These are phyloP conservation scores for Clonostachys chloroleuca DNA, from an alignment of 2,329 filamentous ascomycete genomes.

Conservation along the genomic window DNA sequence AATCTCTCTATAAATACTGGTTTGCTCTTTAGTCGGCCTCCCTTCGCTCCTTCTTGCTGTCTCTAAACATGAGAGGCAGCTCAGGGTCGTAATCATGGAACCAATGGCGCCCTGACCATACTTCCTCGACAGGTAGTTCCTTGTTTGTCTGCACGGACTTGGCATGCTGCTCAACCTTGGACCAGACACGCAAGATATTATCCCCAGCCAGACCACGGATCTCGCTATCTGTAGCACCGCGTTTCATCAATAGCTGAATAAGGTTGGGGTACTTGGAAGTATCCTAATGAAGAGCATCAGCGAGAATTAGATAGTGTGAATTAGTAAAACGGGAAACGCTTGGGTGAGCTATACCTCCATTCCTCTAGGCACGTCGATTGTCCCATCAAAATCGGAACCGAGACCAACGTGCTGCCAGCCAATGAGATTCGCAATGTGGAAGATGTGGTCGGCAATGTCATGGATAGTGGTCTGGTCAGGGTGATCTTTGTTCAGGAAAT, in stretches of 20 bases:
- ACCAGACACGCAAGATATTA: slow-evolving; percentile 5
- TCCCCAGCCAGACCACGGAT: slow-evolving; percentile 8
- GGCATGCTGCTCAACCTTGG: too few species aligned
- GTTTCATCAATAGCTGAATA: slow-evolving; percentile 5
- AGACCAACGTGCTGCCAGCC: slow-evolving; percentile 10
- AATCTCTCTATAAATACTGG: too few species aligned
- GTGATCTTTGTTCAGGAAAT: slow-evolving; percentile 12
- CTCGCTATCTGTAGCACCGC: slow-evolving; percentile 8
- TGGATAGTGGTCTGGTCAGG: slow-evolving; percentile 13
- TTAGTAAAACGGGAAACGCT: too few species aligned
- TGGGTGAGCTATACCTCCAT: neutral
- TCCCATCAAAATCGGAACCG: slow-evolving; percentile 8
- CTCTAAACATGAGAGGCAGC: too few species aligned
- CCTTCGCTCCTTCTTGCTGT: too few species aligned
- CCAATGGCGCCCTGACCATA: too few species aligned
- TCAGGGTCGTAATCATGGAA: too few species aligned
- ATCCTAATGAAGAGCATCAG: too few species aligned
- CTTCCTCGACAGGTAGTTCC: too few species aligned
- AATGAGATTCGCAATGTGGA: slow-evolving; percentile 4
- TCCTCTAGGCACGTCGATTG: slow-evolving; percentile 4
- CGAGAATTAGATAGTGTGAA: too few species aligned
- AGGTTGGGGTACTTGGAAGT: slow-evolving; percentile 3
- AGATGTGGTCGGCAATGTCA: slow-evolving; percentile 14
- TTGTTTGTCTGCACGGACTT: too few species aligned
- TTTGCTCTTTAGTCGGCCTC: too few species aligned